Conservation (phyloP, 257 asterid species). For the Solanum chmielewskii region DNA sequence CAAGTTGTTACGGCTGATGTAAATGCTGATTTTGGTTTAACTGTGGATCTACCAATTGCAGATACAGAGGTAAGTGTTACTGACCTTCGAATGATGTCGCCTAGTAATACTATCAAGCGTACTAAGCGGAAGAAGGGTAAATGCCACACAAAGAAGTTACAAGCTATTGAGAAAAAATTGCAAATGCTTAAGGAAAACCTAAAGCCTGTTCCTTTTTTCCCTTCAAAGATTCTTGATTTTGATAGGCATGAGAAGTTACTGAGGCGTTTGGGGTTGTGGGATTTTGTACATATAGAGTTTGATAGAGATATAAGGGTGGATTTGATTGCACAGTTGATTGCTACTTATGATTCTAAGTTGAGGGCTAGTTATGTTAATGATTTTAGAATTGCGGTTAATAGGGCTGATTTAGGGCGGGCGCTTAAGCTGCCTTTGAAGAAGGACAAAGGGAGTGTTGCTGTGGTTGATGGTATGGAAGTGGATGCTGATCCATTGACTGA, state of each 20-base stretch:
- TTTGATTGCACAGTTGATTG: conserved; percentile 60
- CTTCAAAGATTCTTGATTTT: conserved; percentile 36
- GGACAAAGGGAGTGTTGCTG: conserved; percentile 29
- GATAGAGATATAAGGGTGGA: conserved; percentile 52
- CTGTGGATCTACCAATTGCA: conserved; percentile 5
- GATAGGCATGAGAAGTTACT: conserved; percentile 45
- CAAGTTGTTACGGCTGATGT: background rate
- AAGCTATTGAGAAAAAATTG: conserved; percentile 40
- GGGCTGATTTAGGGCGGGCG: conserved; percentile 72
- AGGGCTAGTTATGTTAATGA: conserved; percentile 42
- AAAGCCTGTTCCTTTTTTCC: conserved; percentile 61
- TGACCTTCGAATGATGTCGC: conserved; percentile 16
- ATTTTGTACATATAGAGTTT: conserved; percentile 52
- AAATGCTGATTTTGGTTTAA: background rate
- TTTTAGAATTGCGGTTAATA: conserved; percentile 28
- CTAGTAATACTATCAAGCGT: conserved; percentile 7
- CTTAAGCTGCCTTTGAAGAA: conserved; percentile 47
- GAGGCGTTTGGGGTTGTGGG: conserved; percentile 71
- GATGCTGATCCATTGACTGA: conserved; percentile 33
- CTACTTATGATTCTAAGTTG: conserved; percentile 34
- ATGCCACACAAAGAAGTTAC: conserved; percentile 25
- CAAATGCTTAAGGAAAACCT: conserved; percentile 28
- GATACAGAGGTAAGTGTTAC: background rate
- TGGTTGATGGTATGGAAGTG: conserved; percentile 35
- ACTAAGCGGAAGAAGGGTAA: conserved; percentile 51